phyloP scores from a whole-genome alignment of 371 early-diverging fungal species.

The Aphelidium insulamus region DNA sequence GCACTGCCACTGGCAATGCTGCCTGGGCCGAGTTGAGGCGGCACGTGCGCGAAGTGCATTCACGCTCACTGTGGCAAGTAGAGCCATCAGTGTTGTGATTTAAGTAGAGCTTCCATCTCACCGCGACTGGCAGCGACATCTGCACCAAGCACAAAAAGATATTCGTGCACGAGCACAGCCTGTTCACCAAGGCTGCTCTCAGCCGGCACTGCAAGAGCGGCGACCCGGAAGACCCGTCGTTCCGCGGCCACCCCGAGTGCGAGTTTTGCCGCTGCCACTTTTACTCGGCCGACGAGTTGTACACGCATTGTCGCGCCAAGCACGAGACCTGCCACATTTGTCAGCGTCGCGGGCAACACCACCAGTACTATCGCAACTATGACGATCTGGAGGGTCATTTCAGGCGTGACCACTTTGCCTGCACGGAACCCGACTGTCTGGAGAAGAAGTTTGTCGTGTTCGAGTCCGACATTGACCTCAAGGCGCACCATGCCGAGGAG shows the following conservation, averaged over 20 bases:
- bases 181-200: constrained; percentile 43
- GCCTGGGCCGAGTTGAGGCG: constrained; percentile 61
- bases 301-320: constrained; percentile 71
- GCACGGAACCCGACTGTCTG: constrained; percentile 53
- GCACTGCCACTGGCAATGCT: constrained; percentile 20
- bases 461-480: constrained; percentile 64
- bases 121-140: constrained; percentile 33
- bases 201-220: constrained; percentile 43
- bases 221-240: constrained; percentile 36
- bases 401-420: constrained; percentile 52
- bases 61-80: constrained; percentile 44
- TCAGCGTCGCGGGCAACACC: constrained; percentile 35
- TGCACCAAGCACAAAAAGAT: constrained; percentile 69
- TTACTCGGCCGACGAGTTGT: constrained; percentile 73
- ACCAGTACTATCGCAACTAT: constrained; percentile 69
- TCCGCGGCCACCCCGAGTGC: constrained; percentile 82
- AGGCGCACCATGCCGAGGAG: too few species aligned
- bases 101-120: background rate
- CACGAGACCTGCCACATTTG: constrained; percentile 90
- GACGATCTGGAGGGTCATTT: constrained; percentile 59
- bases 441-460: constrained; percentile 94
- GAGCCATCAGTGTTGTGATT: background rate
- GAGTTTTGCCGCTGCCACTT: constrained; percentile 59
- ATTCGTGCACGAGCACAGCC: constrained; percentile 67
- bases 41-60: constrained; percentile 55